These are phyloP conservation scores for Cutaneotrichosporon cavernicola DNA, from an alignment of 1,284 basidiomycete genomes.

Conservation along the genomic window DNA sequence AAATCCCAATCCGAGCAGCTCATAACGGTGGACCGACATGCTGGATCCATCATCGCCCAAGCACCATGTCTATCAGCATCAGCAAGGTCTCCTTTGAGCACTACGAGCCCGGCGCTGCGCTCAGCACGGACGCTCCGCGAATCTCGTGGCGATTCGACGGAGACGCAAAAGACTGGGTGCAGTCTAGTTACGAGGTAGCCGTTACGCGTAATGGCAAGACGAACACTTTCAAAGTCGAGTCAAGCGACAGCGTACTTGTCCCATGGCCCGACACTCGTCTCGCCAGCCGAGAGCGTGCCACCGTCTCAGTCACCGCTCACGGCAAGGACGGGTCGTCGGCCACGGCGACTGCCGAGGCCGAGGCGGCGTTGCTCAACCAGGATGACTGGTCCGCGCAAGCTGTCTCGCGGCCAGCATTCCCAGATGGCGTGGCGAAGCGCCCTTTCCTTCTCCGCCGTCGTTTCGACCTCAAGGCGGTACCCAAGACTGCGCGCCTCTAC, in stretches of 20 bases:
- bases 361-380: slow-evolving; percentile 31
- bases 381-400: slow-evolving; percentile 34
- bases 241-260: slow-evolving; percentile 29
- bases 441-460: slow-evolving; percentile 31
- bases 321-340: slow-evolving; percentile 24
- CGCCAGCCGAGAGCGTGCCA: slow-evolving; percentile 26
- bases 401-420: slow-evolving; percentile 14
- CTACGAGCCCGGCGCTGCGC: slow-evolving; percentile 30
- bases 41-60: too few relatives aligned
- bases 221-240: slow-evolving; percentile 24
- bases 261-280: slow-evolving; percentile 39
- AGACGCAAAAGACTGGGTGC: slow-evolving; percentile 30
- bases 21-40: too few relatives aligned
- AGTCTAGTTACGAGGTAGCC: slow-evolving; percentile 36
- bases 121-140: slow-evolving; percentile 29
- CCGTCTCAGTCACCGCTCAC: slow-evolving; percentile 26
- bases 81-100: slow-evolving; percentile 27
- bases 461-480: slow-evolving; percentile 18
- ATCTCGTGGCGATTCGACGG: slow-evolving; percentile 39
- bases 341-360: slow-evolving; percentile 26
- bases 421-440: slow-evolving; percentile 27
- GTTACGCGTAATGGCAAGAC: slow-evolving; percentile 18
- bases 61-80: slow-evolving; percentile 5
- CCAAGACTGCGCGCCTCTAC: slow-evolving; percentile 34
- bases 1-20: too few relatives aligned